Evolutionary conservation across 1,139 yeast species (phyloP).

Genomic region (Nakaseomyces kungkrabaensis): DNA sequence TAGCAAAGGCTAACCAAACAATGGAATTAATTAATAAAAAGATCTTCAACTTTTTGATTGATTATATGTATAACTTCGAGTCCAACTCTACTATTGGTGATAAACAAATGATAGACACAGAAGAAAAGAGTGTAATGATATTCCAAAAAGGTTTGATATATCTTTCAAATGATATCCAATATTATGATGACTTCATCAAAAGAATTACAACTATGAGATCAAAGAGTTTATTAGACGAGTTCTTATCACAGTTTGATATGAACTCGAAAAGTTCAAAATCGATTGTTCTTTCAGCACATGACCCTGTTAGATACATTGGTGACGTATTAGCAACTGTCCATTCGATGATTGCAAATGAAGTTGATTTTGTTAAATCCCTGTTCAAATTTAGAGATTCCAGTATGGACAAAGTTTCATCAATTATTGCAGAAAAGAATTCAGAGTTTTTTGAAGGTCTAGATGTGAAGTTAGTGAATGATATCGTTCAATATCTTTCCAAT

Average conservation of each 20-base stretch:
- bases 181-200: constrained; percentile 43
- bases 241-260: constrained; percentile 40
- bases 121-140: constrained; percentile 14
- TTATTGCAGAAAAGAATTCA: constrained; percentile 21
- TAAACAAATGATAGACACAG: constrained; percentile 6
- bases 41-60: constrained; percentile 29
- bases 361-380: constrained; percentile 56
- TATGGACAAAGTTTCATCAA: constrained; percentile 18
- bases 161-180: constrained; percentile 31
- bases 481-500: constrained; percentile 41
- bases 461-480: constrained; percentile 29
- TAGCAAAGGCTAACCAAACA: constrained; percentile 46
- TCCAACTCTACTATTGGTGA: constrained; percentile 7
- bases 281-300: constrained; percentile 60
- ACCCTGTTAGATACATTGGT: constrained; percentile 74
- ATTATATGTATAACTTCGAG: constrained; percentile 27
- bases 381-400: constrained; percentile 35
- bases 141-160: constrained; percentile 26
- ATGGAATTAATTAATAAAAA: constrained; percentile 30
- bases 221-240: constrained; percentile 47
- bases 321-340: constrained; percentile 87
- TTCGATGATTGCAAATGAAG: constrained; percentile 79
- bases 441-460: constrained; percentile 27
- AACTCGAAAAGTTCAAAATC: constrained; percentile 33
- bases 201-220: constrained; percentile 54